Base-by-base conservation (phyloP, 2,329 filamentous ascomycete genomes). In the Fusarium equiseti region DNA sequence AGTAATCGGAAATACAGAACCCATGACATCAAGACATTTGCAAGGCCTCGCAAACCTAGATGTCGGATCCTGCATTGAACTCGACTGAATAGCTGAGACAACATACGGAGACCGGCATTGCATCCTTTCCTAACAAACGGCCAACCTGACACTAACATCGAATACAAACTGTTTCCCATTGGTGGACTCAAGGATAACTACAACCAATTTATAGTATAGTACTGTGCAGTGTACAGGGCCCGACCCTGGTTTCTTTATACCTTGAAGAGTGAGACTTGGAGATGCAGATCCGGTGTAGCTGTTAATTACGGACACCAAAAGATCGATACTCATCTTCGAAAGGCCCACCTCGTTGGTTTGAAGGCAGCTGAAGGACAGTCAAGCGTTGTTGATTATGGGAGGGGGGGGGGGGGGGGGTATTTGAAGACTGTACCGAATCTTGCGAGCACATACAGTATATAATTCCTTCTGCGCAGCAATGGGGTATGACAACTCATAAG, bases 1-100 rank as follows among this genome's bases (percentile, higher is more conserved):
- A 66, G 68, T 53, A 69, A 71, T 72, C 64, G 44, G 42, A 53
- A 66, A 66, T 46, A 38, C 38, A 44, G 20, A 18, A 53, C 49
- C 64, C 50, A 56, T 57, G 59, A 44, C 55, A 58, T 26, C 50
- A 56, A 54, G 59, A 44, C 51, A 58, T 31, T 53, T 27, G 22
- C 50, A 43, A 43, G 50, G 32, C 18, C 35, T 53, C 15, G 20
- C 48, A 66, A 56, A 58, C 51, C 44, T 62, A 49, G 38, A 56
- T 62, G 20, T 62, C 31, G 31, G 53, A 40, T 46, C 59, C 42
- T 56, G 32, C 24, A 27, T 53, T 53, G 31, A 42, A 22, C 13
- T 38, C n/a, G 20, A 43, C 32, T 12, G 54, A 46, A 53, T 29
- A 40, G 59, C 44, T 63, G 59, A 63, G 59, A 64, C 49, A 49